These are phyloP conservation scores for Dioscorea cayenensis DNA, from an alignment of 116 monocot genomes.

Conservation along the genomic window DNA sequence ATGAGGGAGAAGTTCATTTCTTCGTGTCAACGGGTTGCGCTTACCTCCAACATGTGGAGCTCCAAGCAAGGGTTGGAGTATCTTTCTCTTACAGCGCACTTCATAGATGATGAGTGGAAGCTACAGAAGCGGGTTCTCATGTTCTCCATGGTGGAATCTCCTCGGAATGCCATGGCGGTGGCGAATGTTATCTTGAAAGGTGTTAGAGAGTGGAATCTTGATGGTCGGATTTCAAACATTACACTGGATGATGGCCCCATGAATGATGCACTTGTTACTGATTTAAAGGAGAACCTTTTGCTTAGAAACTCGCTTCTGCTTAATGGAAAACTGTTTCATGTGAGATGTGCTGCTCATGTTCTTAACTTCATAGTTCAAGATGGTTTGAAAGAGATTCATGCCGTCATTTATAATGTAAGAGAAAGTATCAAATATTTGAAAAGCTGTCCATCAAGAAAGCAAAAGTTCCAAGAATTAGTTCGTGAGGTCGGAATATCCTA, in stretches of 20 bases:
- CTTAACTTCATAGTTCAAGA: neutral
- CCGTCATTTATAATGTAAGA: neutral
- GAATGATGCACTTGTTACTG: neutral
- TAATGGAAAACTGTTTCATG: neutral
- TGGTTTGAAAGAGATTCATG: neutral
- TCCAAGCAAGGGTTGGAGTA: slow-evolving; percentile 1
- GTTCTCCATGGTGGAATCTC: neutral
- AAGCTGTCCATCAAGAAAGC: neutral
- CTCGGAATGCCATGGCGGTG: neutral
- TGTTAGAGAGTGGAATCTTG: neutral
- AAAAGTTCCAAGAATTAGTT: neutral
- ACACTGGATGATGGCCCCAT: neutral
- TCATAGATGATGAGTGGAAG: slow-evolving; percentile 1
- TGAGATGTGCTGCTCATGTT: slow-evolving; percentile 1
- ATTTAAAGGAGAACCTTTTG: neutral
- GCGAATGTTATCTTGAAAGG: neutral
- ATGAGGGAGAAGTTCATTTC: neutral
- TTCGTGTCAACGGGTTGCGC: neutral
- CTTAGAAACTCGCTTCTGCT: neutral
- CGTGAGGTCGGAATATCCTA: neutral
- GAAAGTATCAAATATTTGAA: neutral
- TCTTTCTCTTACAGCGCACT: neutral
- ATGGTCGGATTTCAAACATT: neutral
- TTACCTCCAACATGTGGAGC: neutral
- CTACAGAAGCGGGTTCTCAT: neutral